A percentile compares a stretch with the other conserved stretches of the same genome.
These are phyloP conservation scores for Fusarium xylarioides DNA, from an alignment of 2,329 filamentous ascomycete genomes.

Conservation along the genomic window DNA sequence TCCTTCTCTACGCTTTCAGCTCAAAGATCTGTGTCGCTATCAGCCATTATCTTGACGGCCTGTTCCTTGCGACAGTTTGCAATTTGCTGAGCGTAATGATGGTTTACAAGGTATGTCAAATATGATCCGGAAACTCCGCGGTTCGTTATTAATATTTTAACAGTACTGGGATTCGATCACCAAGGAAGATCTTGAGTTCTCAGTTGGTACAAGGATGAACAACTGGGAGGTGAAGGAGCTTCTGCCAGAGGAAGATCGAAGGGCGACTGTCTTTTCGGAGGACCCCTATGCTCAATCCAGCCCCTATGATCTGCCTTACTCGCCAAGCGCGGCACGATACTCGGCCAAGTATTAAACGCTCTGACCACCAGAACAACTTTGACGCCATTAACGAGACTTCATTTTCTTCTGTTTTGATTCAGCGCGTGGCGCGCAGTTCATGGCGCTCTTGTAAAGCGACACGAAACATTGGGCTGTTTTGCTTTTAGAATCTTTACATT, in stretches of 20 bases:
- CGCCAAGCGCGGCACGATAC: slow-evolving; percentile 54
- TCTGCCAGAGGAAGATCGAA: slow-evolving; percentile 81
- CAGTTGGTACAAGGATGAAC: slow-evolving; percentile 91
- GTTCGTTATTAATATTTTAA: slow-evolving; percentile 8
- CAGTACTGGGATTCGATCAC: slow-evolving; percentile 99
- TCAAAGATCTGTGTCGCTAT: slow-evolving; percentile 82
- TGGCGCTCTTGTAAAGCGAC: not conserved
- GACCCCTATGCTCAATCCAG: slow-evolving; percentile 69
- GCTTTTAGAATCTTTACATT: slow-evolving; percentile 33
- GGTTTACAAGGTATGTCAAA: slow-evolving; percentile 85
- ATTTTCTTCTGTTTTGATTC: slow-evolving; percentile 28
- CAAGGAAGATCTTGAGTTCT: slow-evolving; percentile 97
- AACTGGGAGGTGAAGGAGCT: slow-evolving; percentile 99
- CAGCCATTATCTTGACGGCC: slow-evolving; percentile 91
- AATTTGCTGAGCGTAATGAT: slow-evolving; percentile 98
- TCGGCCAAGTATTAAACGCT: slow-evolving; percentile 56
- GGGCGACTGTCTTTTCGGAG: slow-evolving; percentile 76
- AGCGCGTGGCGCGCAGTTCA: slow-evolving; percentile 14
- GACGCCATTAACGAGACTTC: slow-evolving; percentile 31
- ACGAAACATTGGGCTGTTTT: slow-evolving; percentile 9
- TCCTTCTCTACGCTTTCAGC: slow-evolving; percentile 91
- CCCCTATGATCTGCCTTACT: slow-evolving; percentile 62
- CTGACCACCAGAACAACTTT: slow-evolving; percentile 3
- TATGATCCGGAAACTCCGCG: not conserved
- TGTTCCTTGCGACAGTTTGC: slow-evolving; percentile 94